These are phyloP conservation scores for Mediolabrus comicus DNA, from an alignment of 108 stramenopile species.

Conservation along the genomic window DNA sequence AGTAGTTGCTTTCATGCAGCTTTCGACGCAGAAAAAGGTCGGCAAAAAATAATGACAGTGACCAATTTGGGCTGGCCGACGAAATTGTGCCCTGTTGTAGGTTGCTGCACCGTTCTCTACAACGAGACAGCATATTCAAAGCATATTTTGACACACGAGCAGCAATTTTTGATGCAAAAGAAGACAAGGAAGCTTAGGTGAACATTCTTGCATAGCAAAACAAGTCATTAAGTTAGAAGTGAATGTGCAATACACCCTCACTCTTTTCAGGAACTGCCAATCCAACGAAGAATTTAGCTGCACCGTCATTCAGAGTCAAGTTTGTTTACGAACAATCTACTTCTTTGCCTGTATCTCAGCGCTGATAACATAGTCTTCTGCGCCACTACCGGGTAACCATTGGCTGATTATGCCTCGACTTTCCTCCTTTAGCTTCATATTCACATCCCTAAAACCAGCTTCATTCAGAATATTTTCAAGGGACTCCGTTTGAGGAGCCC, in stretches of 20 bases:
- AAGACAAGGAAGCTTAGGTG: neutral
- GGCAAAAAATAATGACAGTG: neutral
- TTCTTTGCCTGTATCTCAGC: slow-evolving; percentile 46
- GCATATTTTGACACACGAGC: slow-evolving; percentile 27
- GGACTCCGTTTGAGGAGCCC: slow-evolving; percentile 52
- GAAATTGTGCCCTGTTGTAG: slow-evolving; percentile 12
- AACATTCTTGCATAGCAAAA: too few relatives aligned
- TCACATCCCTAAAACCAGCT: slow-evolving; percentile 50
- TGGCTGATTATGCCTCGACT: slow-evolving; percentile 48
- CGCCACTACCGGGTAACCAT: slow-evolving; percentile 57
- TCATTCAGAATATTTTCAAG: slow-evolving; percentile 32
- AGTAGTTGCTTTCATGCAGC: slow-evolving; percentile 12
- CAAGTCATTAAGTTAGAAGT: neutral
- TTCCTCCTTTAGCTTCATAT: slow-evolving; percentile 52
- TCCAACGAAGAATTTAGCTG: neutral
- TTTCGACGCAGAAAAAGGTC: neutral
- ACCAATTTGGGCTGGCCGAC: slow-evolving; percentile 18
- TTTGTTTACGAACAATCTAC: slow-evolving; percentile 1
- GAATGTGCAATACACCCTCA: neutral
- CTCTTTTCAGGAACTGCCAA: too few relatives aligned
- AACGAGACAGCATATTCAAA: slow-evolving; percentile 13
- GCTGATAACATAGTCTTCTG: slow-evolving; percentile 52
- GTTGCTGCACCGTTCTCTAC: slow-evolving; percentile 2
- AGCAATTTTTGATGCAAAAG: neutral
- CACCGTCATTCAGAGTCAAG: slow-evolving; percentile 12